Base-by-base conservation (phyloP, 169 alveolate species). In the Babesia gibsoni region DNA sequence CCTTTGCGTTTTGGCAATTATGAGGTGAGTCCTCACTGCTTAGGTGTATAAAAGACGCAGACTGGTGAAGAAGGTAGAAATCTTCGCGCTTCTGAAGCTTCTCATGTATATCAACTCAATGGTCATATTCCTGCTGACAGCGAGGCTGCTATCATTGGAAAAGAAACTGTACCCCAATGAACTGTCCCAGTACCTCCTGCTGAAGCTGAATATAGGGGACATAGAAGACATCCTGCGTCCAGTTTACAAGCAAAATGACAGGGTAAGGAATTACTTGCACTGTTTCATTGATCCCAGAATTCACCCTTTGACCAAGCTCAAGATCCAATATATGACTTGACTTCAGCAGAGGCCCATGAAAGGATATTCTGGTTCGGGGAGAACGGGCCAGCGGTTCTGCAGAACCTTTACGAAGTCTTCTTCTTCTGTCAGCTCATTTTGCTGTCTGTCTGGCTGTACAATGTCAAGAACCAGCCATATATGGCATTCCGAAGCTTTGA, bases 331-430 rank as follows among this genome's bases (percentile, higher is more conserved):
- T 57, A 42, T 43, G 93, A 91, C 33, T 83, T 88, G 5, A 72
- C 88, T 20, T 77, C 88, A 32, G 90, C 90, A 18, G 89, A 85
- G 70, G 88, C 89, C 30, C 95, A 91, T 52, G 93, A 91, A 57
- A 90, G 89, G 67, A 63, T 91, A 10, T 91, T 91, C 67, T 64
- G 70, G 53, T 75, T 89, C 68, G 84, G 89, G 91, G 89, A 93
- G 5, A 82, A 89, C 48, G 95, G 95, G 0, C 95, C 95, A 22
- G 32, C 25, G 20, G 73, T 65, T 20, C 59, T 78, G 23, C 54
- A 36, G 25, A 78, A 50, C 39, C 23, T 37, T 5, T 67, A 67
- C 35, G 82, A 61, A 25, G 72, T 52, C 7, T 30, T 41, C 35
- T 30, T 69, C 32, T 53, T 69, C 46, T 69, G 52, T 33, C 72